phyloP scores from a whole-genome alignment of 116 monocot genomes.

The Iris pallida region DNA sequence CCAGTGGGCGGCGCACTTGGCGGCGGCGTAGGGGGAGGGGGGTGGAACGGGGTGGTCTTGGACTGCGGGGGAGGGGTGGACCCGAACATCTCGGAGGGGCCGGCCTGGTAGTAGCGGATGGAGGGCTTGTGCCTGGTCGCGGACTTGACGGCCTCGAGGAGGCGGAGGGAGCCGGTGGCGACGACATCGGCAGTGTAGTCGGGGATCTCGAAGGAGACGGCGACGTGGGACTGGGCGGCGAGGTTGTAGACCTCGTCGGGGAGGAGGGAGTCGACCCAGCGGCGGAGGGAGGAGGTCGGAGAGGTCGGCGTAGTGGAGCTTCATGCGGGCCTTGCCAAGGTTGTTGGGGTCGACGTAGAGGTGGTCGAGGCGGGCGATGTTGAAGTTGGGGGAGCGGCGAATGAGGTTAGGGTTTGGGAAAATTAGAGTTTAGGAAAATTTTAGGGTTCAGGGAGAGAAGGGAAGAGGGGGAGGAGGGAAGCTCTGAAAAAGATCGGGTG shows the following conservation, averaged over 20 bases:
- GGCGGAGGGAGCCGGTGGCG: constrained; percentile 32
- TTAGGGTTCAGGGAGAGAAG: too few species aligned
- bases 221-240: constrained; percentile 42
- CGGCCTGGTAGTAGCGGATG: too few species aligned
- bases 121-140: too few species aligned
- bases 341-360: constrained; percentile 70
- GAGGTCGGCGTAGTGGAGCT: constrained; percentile 96
- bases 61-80: too few species aligned
- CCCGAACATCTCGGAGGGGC: too few species aligned
- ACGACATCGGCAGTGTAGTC: constrained; percentile 37
- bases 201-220: constrained; percentile 37
- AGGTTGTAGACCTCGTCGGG: constrained; percentile 49
- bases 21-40: too few species aligned
- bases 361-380: constrained; percentile 46
- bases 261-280: constrained; percentile 63
- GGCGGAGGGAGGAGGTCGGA: constrained; percentile 86
- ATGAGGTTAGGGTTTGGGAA: too few species aligned
- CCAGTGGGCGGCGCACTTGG: too few species aligned
- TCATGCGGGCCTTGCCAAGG: constrained; percentile 65
- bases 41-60: too few species aligned
- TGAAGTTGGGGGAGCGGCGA: constrained; percentile 52
- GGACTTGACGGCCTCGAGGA: constrained; percentile 34
- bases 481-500: too few species aligned
- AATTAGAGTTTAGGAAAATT: too few species aligned
- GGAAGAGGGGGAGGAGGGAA: too few species aligned